Percentiles rank a stretch among this genome's conserved stretches.
Conservation (phyloP, 169 alveolate species). For the Blepharisma undulans region DNA sequence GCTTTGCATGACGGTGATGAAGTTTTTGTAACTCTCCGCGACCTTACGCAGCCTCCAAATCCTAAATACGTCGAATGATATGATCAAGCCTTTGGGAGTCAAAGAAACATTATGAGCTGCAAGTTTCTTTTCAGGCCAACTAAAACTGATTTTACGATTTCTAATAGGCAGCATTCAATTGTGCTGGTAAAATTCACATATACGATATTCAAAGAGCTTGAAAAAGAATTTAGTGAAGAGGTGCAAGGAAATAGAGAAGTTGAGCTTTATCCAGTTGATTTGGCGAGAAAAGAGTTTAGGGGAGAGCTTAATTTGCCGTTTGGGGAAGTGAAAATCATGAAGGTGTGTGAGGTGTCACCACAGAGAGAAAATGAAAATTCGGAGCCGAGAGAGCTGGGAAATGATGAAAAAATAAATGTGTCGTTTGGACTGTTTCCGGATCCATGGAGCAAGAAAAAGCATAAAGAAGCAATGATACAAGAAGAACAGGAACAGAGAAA, state of each 20-base stretch:
- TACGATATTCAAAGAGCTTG: constrained; percentile 11
- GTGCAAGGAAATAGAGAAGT: neutral
- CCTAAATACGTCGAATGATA: neutral
- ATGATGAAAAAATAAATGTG: neutral
- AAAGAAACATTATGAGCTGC: constrained; percentile 8
- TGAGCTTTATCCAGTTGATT: neutral
- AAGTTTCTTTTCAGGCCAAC: neutral
- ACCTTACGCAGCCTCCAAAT: neutral
- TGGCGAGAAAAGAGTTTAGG: neutral
- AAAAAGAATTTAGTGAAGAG: neutral
- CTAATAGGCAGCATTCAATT: neutral
- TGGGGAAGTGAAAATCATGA: constrained; percentile 1
- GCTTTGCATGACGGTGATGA: constrained; percentile 6
- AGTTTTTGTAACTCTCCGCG: constrained; percentile 3
- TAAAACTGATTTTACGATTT: neutral
- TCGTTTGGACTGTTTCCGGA: neutral
- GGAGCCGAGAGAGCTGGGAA: constrained; percentile 24
- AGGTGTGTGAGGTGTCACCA: neutral
- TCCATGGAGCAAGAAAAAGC: constrained; percentile 32
- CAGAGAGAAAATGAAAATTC: constrained; percentile 24
- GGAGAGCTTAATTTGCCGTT: neutral
- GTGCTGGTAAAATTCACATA: neutral
- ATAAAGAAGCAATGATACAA: constrained; percentile 29
- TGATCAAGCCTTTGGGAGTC: constrained; percentile 3
- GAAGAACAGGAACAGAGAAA: constrained; percentile 28